Evolutionary conservation across 2,329 filamentous ascomycete species (phyloP).

Genomic region (Moelleriella libera): DNA sequence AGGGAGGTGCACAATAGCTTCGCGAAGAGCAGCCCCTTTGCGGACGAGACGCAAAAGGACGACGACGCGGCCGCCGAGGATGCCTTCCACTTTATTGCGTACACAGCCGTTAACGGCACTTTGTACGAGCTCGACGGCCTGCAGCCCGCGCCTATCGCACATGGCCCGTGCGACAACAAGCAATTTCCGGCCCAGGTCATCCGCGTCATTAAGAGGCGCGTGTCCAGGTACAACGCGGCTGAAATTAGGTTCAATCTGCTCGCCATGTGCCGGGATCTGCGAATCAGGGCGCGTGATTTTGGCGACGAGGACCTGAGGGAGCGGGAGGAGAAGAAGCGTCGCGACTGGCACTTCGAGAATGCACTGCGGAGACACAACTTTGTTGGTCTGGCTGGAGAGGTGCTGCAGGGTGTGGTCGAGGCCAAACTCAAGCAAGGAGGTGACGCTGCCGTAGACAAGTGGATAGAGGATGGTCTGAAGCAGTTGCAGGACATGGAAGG

Average conservation of each 20-base stretch:
- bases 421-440: conserved; percentile 55
- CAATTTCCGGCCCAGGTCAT: conserved; percentile 72
- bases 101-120: conserved; percentile 63
- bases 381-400: conserved; percentile 83
- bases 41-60: conserved; percentile 62
- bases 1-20: conserved; percentile 82
- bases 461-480: conserved; percentile 55
- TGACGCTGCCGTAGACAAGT: conserved; percentile 51
- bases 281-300: conserved; percentile 62
- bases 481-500: conserved; percentile 31
- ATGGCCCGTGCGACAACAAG: conserved; percentile 57
- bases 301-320: conserved; percentile 69
- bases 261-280: conserved; percentile 76
- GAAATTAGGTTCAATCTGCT: conserved; percentile 96
- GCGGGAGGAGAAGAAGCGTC: conserved; percentile 70
- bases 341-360: conserved; percentile 91
- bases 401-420: conserved; percentile 74
- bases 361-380: conserved; percentile 87
- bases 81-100: conserved; percentile 95
- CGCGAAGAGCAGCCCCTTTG: conserved; percentile 76
- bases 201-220: conserved; percentile 70
- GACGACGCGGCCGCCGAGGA: conserved; percentile 57
- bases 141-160: conserved; percentile 81
- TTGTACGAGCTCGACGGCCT: conserved; percentile 94
- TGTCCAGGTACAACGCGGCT: conserved; percentile 67